Evolutionary conservation across 345 rosid species (phyloP).

Genomic region (Lepidium africanum): DNA sequence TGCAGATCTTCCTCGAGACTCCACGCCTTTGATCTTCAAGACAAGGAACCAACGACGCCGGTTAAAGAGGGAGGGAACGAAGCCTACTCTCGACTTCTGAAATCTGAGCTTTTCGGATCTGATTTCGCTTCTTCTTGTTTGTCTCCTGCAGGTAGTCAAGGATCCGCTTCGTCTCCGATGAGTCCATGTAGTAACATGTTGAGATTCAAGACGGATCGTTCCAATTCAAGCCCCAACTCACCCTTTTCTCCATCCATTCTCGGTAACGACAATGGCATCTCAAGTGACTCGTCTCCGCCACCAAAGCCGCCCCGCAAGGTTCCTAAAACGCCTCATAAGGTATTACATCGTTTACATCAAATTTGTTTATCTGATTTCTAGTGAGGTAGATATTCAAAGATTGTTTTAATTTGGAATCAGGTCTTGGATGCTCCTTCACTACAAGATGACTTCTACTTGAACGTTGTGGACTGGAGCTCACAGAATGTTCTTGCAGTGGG

Average conservation of each 20-base stretch:
- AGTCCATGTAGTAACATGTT: constrained; percentile 78
- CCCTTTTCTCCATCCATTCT: constrained; percentile 80
- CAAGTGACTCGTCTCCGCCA: constrained; percentile 65
- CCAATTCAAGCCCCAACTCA: constrained; percentile 58
- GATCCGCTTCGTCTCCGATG: constrained; percentile 55
- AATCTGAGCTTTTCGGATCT: constrained; percentile 88
- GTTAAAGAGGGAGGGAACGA: constrained; percentile 92
- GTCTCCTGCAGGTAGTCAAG: constrained; percentile 70
- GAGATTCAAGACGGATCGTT: constrained; percentile 71
- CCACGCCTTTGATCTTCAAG: constrained; percentile 75
- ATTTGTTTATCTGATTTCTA: not conserved
- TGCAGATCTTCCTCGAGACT: constrained; percentile 94
- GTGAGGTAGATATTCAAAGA: not conserved
- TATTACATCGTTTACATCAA: not conserved
- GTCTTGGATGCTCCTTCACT: constrained; percentile 96
- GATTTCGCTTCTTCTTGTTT: constrained; percentile 54
- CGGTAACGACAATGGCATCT: constrained; percentile 53
- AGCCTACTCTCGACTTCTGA: constrained; percentile 65
- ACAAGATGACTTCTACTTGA: constrained; percentile 96
- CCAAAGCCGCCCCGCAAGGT: constrained; percentile 88
- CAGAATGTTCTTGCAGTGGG: constrained; percentile 97
- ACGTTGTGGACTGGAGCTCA: constrained; percentile 97
- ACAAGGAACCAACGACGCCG: constrained; percentile 52
- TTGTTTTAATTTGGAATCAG: constrained; percentile 29
- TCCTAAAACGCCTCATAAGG: constrained; percentile 98